These are phyloP conservation scores for Cystobasidium onofrii DNA, from an alignment of 768 basidiomycete genomes.

Conservation along the genomic window DNA sequence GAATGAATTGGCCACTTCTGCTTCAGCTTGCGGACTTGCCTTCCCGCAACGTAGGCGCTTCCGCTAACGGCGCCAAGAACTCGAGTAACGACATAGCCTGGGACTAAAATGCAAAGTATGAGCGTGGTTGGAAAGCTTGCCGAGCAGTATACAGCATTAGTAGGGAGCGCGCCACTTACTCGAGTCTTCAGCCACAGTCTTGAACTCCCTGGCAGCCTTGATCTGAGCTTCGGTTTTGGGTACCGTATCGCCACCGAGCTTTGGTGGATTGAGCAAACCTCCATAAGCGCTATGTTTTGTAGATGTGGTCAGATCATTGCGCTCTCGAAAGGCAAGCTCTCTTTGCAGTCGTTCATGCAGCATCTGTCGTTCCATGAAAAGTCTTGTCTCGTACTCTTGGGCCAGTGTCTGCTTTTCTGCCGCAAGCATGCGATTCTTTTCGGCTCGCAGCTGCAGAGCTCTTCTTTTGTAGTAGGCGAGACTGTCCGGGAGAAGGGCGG, in stretches of 20 bases:
- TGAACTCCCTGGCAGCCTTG: not conserved
- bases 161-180: no score
- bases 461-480: not conserved
- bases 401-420: not conserved
- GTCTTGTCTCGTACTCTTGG: constrained; percentile 1
- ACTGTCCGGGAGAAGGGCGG: not conserved
- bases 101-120: not conserved
- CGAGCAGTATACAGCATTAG: not conserved
- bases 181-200: constrained; percentile 3
- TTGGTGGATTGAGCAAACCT: not conserved
- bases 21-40: no score
- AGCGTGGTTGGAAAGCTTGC: not conserved
- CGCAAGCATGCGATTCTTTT: not conserved
- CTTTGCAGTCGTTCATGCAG: constrained; percentile 14
- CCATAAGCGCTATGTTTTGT: not conserved
- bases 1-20: no score
- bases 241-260: not conserved
- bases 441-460: not conserved
- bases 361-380: not conserved
- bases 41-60: not conserved
- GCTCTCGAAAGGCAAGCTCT: constrained; percentile 4
- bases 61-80: constrained; percentile 16
- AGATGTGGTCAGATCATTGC: not conserved
- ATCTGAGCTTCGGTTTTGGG: not conserved
- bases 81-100: not conserved